Conservation (phyloP, 768 basidiomycete species). For the Paxillus rubicundulus region DNA sequence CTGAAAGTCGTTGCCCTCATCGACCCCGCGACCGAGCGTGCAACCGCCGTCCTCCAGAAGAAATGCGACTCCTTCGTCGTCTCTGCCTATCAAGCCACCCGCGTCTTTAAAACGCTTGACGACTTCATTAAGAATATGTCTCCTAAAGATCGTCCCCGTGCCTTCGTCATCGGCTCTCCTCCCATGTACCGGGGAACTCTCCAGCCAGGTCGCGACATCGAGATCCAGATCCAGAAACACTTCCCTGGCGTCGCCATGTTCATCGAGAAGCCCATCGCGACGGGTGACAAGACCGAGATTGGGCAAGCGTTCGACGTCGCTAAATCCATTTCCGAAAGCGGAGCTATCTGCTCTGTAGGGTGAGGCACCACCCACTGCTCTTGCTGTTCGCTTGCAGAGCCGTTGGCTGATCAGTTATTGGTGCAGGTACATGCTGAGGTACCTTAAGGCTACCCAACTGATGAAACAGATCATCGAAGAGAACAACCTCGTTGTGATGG, state of each 20-base stretch:
- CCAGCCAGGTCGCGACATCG: constrained; percentile 76
- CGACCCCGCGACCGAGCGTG: constrained; percentile 85
- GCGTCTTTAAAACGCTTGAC: constrained; percentile 78
- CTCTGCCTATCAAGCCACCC: constrained; percentile 88
- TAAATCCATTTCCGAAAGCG: constrained; percentile 63
- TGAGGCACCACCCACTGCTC: constrained; percentile 35
- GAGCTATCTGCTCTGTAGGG: constrained; percentile 87
- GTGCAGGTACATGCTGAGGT: constrained; percentile 86
- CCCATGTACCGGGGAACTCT: constrained; percentile 88
- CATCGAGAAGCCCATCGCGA: constrained; percentile 90
- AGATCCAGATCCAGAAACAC: constrained; percentile 79
- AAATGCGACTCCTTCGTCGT: constrained; percentile 93
- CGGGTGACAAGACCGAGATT: constrained; percentile 69
- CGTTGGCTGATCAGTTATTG: not conserved
- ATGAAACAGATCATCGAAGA: constrained; percentile 96
- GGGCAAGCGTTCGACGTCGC: constrained; percentile 69
- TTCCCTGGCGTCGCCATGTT: constrained; percentile 91
- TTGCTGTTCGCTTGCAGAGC: not conserved
- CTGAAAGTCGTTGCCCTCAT: constrained; percentile 95
- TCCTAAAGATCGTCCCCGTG: constrained; percentile 66
- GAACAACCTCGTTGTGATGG: constrained; percentile 93
- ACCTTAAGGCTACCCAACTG: constrained; percentile 90
- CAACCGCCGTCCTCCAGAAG: constrained; percentile 74
- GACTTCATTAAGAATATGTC: constrained; percentile 76
- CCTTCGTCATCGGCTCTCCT: constrained; percentile 88